phyloP scores from a whole-genome alignment of 768 basidiomycete species.

The Boletus rubroflammeus region DNA sequence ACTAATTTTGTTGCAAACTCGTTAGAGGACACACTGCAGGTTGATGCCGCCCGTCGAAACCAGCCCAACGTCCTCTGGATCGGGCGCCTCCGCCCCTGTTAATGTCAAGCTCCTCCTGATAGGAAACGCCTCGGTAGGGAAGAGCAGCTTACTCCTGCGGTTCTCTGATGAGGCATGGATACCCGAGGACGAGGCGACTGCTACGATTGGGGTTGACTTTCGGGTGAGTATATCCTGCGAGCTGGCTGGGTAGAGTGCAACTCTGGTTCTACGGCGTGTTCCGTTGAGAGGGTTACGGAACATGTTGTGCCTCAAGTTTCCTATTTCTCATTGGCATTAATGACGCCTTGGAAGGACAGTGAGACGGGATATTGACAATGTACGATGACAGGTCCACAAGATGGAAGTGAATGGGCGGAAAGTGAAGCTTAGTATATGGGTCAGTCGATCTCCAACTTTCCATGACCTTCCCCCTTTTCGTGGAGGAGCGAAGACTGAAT shows the following conservation, averaged over 20 bases:
- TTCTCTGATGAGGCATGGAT: conserved; percentile 97
- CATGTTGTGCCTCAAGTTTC: background rate
- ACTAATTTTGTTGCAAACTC: background rate
- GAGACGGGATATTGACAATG: background rate
- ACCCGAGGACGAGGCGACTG: conserved; percentile 83
- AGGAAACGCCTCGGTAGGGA: conserved; percentile 88
- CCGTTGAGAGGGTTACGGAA: background rate
- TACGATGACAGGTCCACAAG: conserved; percentile 67
- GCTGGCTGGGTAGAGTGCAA: background rate
- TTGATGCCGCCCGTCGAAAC: conserved; percentile 20
- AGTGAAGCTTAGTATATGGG: conserved; percentile 97
- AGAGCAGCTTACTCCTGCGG: conserved; percentile 86
- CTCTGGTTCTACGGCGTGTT: background rate
- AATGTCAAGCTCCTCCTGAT: conserved; percentile 85
- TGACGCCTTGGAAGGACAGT: background rate
- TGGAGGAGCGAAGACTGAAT: background rate
- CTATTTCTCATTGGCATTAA: background rate
- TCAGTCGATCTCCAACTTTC: conserved; percentile 38
- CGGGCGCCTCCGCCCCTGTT: conserved; percentile 35
- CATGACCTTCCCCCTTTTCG: background rate
- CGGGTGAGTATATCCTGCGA: conserved; percentile 47
- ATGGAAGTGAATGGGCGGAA: conserved; percentile 81
- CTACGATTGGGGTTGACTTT: conserved; percentile 85
- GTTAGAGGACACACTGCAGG: background rate
- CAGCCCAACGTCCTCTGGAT: conserved; percentile 23